A percentile compares a stretch with the other conserved stretches of the same genome.
Evolutionary conservation across 257 asterid species (phyloP).

Genomic region (Scutellaria barbata): DNA sequence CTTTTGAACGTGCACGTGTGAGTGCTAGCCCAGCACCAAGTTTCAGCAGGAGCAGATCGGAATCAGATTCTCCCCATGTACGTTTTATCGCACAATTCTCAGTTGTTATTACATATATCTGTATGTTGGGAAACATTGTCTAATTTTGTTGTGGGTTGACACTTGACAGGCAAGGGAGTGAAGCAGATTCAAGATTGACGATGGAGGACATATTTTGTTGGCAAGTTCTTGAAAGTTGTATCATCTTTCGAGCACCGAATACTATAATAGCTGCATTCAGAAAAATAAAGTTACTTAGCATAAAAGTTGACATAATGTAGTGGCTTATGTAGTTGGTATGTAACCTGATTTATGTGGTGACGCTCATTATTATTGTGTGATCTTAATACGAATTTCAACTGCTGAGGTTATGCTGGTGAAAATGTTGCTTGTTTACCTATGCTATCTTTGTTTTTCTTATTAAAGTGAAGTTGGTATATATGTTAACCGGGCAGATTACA

Average conservation of each 20-base stretch:
- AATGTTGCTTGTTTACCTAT: too few relatives aligned
- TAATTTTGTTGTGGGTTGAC: slow-evolving; percentile 21
- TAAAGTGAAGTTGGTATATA: too few relatives aligned
- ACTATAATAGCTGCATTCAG: not conserved
- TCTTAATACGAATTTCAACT: too few relatives aligned
- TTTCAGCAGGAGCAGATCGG: slow-evolving; percentile 47
- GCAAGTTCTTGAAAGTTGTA: not conserved
- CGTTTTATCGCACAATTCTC: not conserved
- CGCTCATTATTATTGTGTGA: too few relatives aligned
- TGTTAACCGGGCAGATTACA: too few relatives aligned
- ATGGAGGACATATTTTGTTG: not conserved
- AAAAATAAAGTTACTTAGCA: not conserved
- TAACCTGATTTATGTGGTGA: too few relatives aligned
- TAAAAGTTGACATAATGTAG: not conserved
- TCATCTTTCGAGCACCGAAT: not conserved
- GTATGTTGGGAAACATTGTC: not conserved
- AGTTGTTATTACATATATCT: too few relatives aligned
- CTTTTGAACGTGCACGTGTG: too few relatives aligned
- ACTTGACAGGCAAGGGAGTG: slow-evolving; percentile 52
- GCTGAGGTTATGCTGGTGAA: too few relatives aligned
- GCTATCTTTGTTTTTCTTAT: too few relatives aligned
- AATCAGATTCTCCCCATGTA: slow-evolving; percentile 48
- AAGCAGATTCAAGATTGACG: slow-evolving; percentile 28
- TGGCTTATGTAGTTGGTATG: too few relatives aligned
- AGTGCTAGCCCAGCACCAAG: slow-evolving; percentile 37